phyloP scores from a whole-genome alignment of 345 rosid species.

The Litchi chinensis region DNA sequence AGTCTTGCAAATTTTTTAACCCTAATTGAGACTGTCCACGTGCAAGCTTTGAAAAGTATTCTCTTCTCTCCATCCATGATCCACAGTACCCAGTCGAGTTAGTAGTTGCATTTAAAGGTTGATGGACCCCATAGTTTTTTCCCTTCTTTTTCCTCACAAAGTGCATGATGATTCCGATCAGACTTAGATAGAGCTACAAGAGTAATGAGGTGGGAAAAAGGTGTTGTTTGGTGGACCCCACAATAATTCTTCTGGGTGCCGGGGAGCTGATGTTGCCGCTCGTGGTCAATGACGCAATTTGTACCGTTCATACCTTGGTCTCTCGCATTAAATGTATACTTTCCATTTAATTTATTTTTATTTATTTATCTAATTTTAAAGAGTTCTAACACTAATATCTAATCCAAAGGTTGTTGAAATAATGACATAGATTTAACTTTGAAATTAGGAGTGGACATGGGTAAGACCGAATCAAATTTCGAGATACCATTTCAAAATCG shows the following conservation, averaged over 20 bases:
- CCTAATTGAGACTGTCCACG: slow-evolving; percentile 21
- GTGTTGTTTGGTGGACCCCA: neutral
- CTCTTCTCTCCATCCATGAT: neutral
- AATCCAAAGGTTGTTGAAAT: too few species aligned
- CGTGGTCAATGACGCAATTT: slow-evolving; percentile 19
- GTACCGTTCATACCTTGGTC: neutral
- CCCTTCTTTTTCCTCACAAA: neutral
- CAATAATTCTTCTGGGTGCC: neutral
- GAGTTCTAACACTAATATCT: too few species aligned
- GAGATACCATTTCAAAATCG: too few species aligned
- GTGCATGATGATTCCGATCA: slow-evolving; percentile 7
- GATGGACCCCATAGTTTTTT: slow-evolving; percentile 7
- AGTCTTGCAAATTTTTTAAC: neutral
- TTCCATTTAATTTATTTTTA: too few species aligned
- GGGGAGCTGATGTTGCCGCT: slow-evolving; percentile 28
- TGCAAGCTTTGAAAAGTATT: slow-evolving; percentile 25
- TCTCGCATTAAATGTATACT: too few species aligned
- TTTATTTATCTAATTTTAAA: too few species aligned
- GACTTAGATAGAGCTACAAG: neutral
- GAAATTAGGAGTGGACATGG: too few species aligned
- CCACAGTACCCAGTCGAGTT: neutral
- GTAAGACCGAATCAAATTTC: too few species aligned
- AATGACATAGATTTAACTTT: too few species aligned
- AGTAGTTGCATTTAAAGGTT: slow-evolving; percentile 24
- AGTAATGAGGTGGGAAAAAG: neutral